phyloP scores from a whole-genome alignment of 2,329 filamentous ascomycete species.

The Fusarium cyanostomum region DNA sequence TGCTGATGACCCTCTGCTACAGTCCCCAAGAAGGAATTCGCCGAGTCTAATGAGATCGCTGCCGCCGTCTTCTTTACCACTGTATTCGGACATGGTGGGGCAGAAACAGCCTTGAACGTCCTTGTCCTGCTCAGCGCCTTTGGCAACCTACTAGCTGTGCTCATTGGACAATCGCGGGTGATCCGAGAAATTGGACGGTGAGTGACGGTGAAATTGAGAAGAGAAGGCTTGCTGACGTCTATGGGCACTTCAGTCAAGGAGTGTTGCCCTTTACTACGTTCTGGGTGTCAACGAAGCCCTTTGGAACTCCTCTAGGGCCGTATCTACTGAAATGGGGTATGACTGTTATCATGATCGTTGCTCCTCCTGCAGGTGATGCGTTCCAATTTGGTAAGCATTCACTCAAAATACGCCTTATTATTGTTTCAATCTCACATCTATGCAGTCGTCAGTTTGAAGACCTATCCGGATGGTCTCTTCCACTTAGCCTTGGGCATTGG shows the following conservation, averaged over 20 bases:
- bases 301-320: constrained; percentile 69
- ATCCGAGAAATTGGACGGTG: constrained; percentile 68
- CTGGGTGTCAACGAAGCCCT: constrained; percentile 71
- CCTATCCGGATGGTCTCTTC: constrained; percentile 69
- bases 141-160: constrained; percentile 65
- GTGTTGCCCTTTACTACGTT: constrained; percentile 68
- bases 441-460: constrained; percentile 66
- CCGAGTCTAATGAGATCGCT: constrained; percentile 61
- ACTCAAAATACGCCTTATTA: accelerated
- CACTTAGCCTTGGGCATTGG: constrained; percentile 65
- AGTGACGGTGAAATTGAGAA: neutral
- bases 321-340: constrained; percentile 66
- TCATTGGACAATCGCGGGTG: constrained; percentile 64
- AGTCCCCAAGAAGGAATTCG: constrained; percentile 64
- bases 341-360: constrained; percentile 68
- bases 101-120: constrained; percentile 64
- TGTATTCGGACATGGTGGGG: constrained; percentile 62
- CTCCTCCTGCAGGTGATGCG: constrained; percentile 69
- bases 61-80: constrained; percentile 68
- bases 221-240: neutral
- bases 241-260: constrained; percentile 56
- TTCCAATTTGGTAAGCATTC: constrained; percentile 65
- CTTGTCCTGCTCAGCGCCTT: constrained; percentile 66
- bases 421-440: constrained; percentile 31
- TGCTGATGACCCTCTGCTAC: neutral